Evolutionary conservation across 148 eudicot species (phyloP), one percentile per base, ranked within the genome.

Genomic region (Rhododendron mucronatum): DNA sequence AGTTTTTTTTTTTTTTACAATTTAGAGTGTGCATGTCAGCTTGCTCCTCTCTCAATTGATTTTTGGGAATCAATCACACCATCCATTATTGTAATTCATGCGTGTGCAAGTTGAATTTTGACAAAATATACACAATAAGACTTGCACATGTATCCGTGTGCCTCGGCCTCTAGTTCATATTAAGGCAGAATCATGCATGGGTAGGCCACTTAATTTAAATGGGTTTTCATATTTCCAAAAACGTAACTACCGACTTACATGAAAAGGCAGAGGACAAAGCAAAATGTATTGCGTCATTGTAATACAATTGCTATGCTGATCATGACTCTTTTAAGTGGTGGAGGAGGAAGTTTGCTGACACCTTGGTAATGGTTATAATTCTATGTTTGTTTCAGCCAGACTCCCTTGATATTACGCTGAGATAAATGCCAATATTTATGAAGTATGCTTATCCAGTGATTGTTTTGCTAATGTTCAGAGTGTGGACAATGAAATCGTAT

Each of bases 401-500:
- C 11, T 7, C 63, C 59, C 39, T 51, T 51, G 1, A 47, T 12
- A 13, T n/a, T 13, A 41, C 18, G 8, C 7, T 30, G 33, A 33
- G 65, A n/a, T 44, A 51, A 44, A 61, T 76, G 23, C 23, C 15
- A 59, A 4, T 86, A 86, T 77, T 48, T 50, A 13, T 12, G 12
- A 6, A 28, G 20, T 82, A 81, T 78, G 50, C 61, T n/a, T 57
- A 57, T 23, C 21, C 63, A 23, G 80, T 88, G 48, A 48, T 71
- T 50, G 51, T 78, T 26, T 81, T 55, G 11, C 20, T 4, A 26
- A 77, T 78, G 39, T 88, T 23, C 93, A 97, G 99, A 97, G 99
- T 89, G 99, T 97, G 84, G 99, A 97, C 91, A 97, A 94, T 90
- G 99, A 97, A 88, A 93, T 95, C 69, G 91, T 97, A 81, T 82